Evolutionary conservation across 768 basidiomycete species (phyloP).

Genomic region (Glaciozyma antarctica): DNA sequence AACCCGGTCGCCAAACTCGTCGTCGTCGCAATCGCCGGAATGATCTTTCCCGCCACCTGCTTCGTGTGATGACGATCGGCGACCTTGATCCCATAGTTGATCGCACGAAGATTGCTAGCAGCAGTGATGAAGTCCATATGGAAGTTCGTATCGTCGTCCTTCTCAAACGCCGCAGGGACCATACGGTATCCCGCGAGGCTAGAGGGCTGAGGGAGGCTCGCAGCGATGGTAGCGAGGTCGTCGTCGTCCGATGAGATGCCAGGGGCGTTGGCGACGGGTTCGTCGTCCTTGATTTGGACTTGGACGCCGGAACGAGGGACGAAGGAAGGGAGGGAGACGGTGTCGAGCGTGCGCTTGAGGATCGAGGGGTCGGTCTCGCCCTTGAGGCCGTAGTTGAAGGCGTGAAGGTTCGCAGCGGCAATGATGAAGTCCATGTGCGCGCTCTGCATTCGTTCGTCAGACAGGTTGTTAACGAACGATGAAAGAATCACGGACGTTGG

Average conservation of each 20-base stretch:
- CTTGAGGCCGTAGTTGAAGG: constrained; percentile 93
- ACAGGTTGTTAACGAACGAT: background rate
- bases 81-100: constrained; percentile 79
- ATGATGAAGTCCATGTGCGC: constrained; percentile 81
- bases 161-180: constrained; percentile 93
- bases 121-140: constrained; percentile 99
- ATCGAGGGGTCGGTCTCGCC: constrained; percentile 69
- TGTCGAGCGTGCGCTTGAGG: constrained; percentile 75
- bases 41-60: constrained; percentile 97
- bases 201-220: constrained; percentile 75
- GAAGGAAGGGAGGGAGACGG: constrained; percentile 80
- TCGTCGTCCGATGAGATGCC: constrained; percentile 47
- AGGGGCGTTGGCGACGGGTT: constrained; percentile 52
- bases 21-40: constrained; percentile 98
- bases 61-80: constrained; percentile 90
- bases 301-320: constrained; percentile 84
- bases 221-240: constrained; percentile 48
- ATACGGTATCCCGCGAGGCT: constrained; percentile 93
- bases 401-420: constrained; percentile 89
- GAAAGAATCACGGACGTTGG: constrained; percentile 55
- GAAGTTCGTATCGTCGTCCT: constrained; percentile 94
- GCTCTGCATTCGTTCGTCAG: constrained; percentile 46
- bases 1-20: constrained; percentile 91
- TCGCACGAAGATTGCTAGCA: constrained; percentile 83
- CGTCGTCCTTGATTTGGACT: constrained; percentile 89